Evolutionary conservation across 441 rosid genomes (phyloP).

Genomic region (Pelargonium fulgidum): DNA sequence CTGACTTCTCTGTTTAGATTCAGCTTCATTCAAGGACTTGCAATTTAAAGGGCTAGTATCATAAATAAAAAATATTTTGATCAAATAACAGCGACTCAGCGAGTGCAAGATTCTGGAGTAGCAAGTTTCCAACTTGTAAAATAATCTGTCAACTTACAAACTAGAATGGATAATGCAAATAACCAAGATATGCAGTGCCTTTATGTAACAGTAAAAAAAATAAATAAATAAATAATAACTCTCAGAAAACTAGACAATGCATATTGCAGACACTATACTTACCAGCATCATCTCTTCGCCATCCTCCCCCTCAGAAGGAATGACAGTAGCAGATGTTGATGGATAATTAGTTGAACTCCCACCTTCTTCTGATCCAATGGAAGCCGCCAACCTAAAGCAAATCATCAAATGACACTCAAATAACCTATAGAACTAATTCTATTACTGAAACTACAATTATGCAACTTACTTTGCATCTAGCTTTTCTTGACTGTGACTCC

Average conservation of each 20-base stretch:
- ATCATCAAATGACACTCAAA: conserved; percentile 18
- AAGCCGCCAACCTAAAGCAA: conserved; percentile 54
- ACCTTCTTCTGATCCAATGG: conserved; percentile 67
- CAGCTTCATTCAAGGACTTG: neutral
- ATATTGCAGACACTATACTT: conserved; percentile 18
- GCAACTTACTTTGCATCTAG: conserved; percentile 61
- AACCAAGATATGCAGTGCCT: neutral
- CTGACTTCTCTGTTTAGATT: neutral
- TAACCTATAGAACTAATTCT: conserved; percentile 15
- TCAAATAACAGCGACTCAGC: neutral
- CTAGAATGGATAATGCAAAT: neutral
- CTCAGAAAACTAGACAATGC: neutral
- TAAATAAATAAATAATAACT: neutral
- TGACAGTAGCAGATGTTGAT: conserved; percentile 41
- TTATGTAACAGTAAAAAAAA: neutral
- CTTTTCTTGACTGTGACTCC: conserved; percentile 38
- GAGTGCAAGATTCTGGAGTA: neutral
- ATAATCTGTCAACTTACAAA: neutral
- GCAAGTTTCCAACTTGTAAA: neutral
- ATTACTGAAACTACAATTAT: conserved; percentile 16
- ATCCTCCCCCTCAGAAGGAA: conserved; percentile 39
- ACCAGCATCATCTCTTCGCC: conserved; percentile 65
- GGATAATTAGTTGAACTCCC: conserved; percentile 29
- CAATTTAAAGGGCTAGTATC: neutral
- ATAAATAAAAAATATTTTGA: neutral